Conservation (phyloP, 768 basidiomycete species). For the Leccinum subgranulosum region DNA sequence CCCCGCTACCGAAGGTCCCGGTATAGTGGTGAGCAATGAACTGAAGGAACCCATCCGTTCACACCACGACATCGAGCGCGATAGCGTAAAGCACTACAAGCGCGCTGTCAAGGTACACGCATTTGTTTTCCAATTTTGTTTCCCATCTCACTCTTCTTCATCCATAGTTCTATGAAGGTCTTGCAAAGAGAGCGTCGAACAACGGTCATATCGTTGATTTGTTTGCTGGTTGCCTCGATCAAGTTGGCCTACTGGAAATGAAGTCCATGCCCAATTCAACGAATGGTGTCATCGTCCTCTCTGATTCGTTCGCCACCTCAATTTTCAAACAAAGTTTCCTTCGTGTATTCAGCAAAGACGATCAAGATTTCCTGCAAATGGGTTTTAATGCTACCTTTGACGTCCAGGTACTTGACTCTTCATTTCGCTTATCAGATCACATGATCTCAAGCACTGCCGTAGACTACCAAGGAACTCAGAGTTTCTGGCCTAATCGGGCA, state of each 20-base stretch:
- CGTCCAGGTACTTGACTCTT: constrained; percentile 64
- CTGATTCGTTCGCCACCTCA: constrained; percentile 95
- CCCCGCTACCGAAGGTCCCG: constrained; percentile 94
- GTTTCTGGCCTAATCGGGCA: constrained; percentile 98
- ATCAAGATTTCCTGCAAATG: constrained; percentile 90
- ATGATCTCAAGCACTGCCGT: constrained; percentile 5
- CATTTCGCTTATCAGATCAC: not conserved
- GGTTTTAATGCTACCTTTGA: constrained; percentile 99
- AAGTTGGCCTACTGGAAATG: constrained; percentile 98
- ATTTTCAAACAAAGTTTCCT: constrained; percentile 99
- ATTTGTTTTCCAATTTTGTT: not conserved
- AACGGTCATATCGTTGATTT: constrained; percentile 95
- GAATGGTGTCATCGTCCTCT: constrained; percentile 93
- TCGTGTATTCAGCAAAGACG: constrained; percentile 88
- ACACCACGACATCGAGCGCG: constrained; percentile 97
- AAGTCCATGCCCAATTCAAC: constrained; percentile 93
- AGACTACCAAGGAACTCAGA: constrained; percentile 99
- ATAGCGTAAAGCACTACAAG: constrained; percentile 96
- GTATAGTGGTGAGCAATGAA: constrained; percentile 94
- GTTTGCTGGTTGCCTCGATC: constrained; percentile 96
- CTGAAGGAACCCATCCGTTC: constrained; percentile 96
- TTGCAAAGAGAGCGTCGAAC: constrained; percentile 88
- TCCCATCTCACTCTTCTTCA: not conserved
- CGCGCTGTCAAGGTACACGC: constrained; percentile 83
- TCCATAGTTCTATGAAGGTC: constrained; percentile 86